Conservation (phyloP, 176 grass and related monocot species). For the Paspalum vaginatum region DNA sequence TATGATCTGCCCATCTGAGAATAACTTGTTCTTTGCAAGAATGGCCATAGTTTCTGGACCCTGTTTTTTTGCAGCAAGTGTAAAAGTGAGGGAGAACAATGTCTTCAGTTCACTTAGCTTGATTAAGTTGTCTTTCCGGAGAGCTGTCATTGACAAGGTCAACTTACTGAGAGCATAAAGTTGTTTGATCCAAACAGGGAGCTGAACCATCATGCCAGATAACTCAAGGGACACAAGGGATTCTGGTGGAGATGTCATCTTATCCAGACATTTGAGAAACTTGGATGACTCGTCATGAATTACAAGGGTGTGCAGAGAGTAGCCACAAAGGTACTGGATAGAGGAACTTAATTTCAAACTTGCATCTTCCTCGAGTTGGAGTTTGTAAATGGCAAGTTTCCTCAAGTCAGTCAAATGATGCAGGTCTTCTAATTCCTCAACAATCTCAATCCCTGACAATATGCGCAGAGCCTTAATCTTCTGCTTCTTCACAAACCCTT, state of each 20-base stretch:
- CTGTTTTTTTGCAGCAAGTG: background rate
- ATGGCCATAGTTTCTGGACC: background rate
- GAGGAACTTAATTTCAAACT: background rate
- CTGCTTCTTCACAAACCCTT: background rate
- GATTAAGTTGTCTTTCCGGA: background rate
- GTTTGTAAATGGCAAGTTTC: background rate
- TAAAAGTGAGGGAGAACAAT: background rate
- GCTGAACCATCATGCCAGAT: background rate
- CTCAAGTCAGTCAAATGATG: background rate
- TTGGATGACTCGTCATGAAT: background rate
- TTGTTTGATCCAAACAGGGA: background rate
- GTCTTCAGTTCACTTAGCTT: background rate
- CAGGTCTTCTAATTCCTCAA: background rate
- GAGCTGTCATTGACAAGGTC: background rate
- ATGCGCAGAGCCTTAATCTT: background rate
- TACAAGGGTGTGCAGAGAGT: background rate
- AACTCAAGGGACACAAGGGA: background rate
- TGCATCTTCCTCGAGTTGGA: background rate
- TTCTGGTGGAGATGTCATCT: background rate
- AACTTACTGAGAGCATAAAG: background rate
- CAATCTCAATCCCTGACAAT: background rate
- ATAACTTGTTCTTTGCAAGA: background rate
- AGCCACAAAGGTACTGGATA: background rate
- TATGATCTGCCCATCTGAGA: background rate
- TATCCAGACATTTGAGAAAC: background rate